These are phyloP conservation scores for Bondarzewia mesenterica DNA, from an alignment of 1,284 basidiomycete genomes.

Conservation along the genomic window DNA sequence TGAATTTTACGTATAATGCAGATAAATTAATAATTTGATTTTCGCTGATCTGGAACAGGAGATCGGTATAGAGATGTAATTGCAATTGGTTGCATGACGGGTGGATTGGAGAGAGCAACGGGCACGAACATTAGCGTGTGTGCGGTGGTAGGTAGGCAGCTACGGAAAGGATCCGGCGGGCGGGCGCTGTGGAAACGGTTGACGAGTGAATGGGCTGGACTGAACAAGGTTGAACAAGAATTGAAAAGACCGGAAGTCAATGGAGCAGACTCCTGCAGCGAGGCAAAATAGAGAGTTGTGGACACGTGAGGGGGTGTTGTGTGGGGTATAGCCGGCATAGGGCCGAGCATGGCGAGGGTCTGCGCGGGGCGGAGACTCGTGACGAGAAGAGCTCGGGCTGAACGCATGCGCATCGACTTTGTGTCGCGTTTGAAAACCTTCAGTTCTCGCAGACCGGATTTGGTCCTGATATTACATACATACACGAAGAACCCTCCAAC, in stretches of 20 bases:
- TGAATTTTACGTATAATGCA: constrained; percentile 1
- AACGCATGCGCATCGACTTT: not conserved
- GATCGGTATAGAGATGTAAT: no score
- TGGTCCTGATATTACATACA: constrained; percentile 14
- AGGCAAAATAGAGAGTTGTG: not conserved
- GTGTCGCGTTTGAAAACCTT: constrained; percentile 4
- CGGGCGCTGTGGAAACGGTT: no score
- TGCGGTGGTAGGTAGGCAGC: no score
- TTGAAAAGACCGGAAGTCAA: no score
- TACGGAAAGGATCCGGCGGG: no score
- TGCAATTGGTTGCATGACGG: no score
- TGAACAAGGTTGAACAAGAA: no score
- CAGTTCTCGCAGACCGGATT: constrained; percentile 11
- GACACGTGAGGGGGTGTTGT: not conserved
- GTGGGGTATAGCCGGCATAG: not conserved
- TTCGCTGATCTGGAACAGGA: no score
- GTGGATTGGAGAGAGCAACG: no score
- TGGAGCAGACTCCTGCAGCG: no score
- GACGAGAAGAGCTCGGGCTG: not conserved
- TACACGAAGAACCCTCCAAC: constrained; percentile 10
- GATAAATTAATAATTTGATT: not conserved
- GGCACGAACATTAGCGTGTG: no score
- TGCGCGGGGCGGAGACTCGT: constrained; percentile 1
- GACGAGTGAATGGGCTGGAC: no score
- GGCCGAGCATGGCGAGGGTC: not conserved